Percentiles rank a stretch among this genome's conserved stretches.
phyloP scores from a whole-genome alignment of 2,329 filamentous ascomycete genomes.

The Clonostachys sp. region DNA sequence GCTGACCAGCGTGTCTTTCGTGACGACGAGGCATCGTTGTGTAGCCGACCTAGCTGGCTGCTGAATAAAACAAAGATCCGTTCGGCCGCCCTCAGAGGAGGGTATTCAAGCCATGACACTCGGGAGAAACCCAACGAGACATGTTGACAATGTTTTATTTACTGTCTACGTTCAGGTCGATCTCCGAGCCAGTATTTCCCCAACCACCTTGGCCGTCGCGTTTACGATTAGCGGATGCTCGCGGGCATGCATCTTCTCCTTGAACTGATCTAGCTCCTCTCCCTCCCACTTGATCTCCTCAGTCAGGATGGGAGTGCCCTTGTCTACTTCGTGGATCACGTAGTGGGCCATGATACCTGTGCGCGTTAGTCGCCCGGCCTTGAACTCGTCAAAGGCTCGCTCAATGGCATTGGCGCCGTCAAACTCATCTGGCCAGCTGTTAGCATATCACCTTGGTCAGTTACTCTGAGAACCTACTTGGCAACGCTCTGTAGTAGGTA shows the following conservation, averaged over 20 bases:
- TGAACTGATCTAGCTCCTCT: slow-evolving; percentile 60
- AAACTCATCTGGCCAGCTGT: slow-evolving; percentile 50
- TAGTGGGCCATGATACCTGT: slow-evolving; percentile 91
- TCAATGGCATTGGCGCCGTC: slow-evolving; percentile 76
- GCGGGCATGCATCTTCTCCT: slow-evolving; percentile 67
- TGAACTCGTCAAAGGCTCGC: slow-evolving; percentile 70
- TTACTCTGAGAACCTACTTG: not conserved
- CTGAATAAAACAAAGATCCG: too few relatives aligned
- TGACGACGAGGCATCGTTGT: too few relatives aligned
- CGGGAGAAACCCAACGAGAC: too few relatives aligned
- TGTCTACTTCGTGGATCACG: slow-evolving; percentile 76
- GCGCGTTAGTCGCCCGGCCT: slow-evolving; percentile 56
- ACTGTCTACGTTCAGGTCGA: not conserved
- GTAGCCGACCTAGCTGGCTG: too few relatives aligned
- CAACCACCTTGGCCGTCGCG: slow-evolving; percentile 51
- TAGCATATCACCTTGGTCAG: not conserved
- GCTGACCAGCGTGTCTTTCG: too few relatives aligned
- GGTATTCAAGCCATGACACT: too few relatives aligned
- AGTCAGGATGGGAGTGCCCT: slow-evolving; percentile 68
- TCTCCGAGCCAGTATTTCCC: slow-evolving; percentile 23
- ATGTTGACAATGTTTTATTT: not conserved
- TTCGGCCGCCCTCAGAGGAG: too few relatives aligned
- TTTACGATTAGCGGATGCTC: slow-evolving; percentile 80
- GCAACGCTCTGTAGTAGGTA: slow-evolving; percentile 10
- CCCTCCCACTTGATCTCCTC: slow-evolving; percentile 62